Conservation (phyloP, 2,329 filamentous ascomycete species). For the Fusarium acutatum region DNA sequence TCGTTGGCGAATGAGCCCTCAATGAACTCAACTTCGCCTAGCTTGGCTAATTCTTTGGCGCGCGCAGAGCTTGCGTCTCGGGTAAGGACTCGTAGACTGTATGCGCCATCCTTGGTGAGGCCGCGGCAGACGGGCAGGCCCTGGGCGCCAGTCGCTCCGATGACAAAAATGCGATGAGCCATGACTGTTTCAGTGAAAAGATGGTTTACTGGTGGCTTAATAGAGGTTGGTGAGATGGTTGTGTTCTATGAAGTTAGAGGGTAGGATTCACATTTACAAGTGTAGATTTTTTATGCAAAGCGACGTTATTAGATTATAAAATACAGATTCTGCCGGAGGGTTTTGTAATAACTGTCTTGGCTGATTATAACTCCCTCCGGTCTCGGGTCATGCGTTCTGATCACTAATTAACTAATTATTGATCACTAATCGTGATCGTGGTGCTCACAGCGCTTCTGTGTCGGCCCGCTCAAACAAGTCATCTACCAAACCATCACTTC, state of each 20-base stretch:
- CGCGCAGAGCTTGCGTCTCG: background rate
- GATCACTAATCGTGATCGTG: background rate
- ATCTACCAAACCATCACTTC: background rate
- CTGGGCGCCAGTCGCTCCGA: constrained; percentile 17
- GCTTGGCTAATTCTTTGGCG: background rate
- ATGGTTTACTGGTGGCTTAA: accelerated
- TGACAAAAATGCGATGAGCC: constrained; percentile 2
- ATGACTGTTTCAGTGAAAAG: accelerated
- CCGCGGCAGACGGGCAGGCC: constrained; percentile 7
- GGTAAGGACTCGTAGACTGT: constrained; percentile 15
- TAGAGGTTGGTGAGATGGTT: accelerated
- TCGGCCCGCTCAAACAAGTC: accelerated
- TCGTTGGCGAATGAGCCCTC: constrained; percentile 9
- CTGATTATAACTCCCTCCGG: background rate
- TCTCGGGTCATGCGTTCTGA: background rate
- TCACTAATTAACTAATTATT: background rate
- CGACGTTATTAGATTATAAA: background rate
- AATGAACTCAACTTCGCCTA: constrained; percentile 1
- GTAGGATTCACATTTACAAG: accelerated
- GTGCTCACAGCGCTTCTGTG: background rate
- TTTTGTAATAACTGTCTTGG: background rate
- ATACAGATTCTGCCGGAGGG: accelerated
- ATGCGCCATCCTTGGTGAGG: background rate
- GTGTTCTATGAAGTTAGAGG: accelerated
- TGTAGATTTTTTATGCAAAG: no score